Percentiles rank a stretch among this genome's conserved stretches.
These are phyloP conservation scores for Verticillium albo-atrum DNA, from an alignment of 2,329 filamentous ascomycete species.

Conservation along the genomic window DNA sequence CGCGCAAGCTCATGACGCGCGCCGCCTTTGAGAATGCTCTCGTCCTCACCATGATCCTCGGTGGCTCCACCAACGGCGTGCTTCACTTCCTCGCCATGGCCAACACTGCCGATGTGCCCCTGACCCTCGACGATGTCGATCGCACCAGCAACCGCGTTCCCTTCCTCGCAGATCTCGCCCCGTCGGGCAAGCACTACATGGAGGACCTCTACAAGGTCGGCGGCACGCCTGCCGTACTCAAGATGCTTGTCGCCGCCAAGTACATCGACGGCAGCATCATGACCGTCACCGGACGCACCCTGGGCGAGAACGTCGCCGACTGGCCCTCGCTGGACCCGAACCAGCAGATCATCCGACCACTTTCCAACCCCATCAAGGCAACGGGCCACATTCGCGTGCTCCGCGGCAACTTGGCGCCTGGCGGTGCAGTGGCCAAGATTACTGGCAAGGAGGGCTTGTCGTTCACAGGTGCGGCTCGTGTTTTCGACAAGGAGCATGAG, in stretches of 20 bases:
- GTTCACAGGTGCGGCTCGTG: conserved; percentile 76
- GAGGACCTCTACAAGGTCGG: conserved; percentile 83
- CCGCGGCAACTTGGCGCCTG: conserved; percentile 80
- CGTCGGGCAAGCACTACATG: conserved; percentile 81
- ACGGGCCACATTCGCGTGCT: conserved; percentile 88
- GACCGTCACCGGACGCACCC: conserved; percentile 79
- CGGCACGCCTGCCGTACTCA: conserved; percentile 80
- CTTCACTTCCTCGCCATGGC: conserved; percentile 90
- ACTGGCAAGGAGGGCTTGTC: conserved; percentile 87
- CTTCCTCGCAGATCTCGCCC: conserved; percentile 80
- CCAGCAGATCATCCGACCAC: conserved; percentile 77
- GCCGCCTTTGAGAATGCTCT: conserved; percentile 83
- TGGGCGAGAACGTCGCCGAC: conserved; percentile 73
- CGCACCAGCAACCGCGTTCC: conserved; percentile 78
- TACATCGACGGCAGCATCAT: conserved; percentile 73
- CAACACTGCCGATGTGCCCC: conserved; percentile 70
- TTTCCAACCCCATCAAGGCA: conserved; percentile 69
- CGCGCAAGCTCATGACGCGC: conserved; percentile 74
- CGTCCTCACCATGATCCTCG: conserved; percentile 87
- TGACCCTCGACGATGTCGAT: conserved; percentile 80
- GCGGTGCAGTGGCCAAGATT: conserved; percentile 90
- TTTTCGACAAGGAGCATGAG: conserved; percentile 81
- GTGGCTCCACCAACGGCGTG: conserved; percentile 84
- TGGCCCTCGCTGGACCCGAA: conserved; percentile 74
- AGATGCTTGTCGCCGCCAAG: conserved; percentile 72